Percentiles rank a stretch among this genome's conserved stretches.
phyloP scores from a whole-genome alignment of 345 rosid genomes.

The Eucalyptus albens region DNA sequence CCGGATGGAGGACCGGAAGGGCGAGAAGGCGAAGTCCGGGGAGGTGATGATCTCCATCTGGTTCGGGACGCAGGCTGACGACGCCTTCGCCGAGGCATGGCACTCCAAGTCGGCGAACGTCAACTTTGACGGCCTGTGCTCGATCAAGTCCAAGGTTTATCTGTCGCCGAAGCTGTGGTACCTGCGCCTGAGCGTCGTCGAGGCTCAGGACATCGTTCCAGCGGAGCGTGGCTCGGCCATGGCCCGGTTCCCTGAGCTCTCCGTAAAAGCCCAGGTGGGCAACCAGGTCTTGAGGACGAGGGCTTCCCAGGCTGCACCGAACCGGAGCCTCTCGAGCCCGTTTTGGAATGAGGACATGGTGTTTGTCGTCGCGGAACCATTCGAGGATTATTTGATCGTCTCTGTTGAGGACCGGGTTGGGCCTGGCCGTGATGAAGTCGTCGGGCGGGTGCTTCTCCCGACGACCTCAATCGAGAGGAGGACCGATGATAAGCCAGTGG shows the following conservation, averaged over 20 bases:
- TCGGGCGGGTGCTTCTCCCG: slow-evolving; percentile 45
- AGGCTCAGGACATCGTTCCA: slow-evolving; percentile 52
- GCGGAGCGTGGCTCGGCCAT: slow-evolving; percentile 29
- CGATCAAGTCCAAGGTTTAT: slow-evolving; percentile 60
- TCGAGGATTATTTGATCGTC: slow-evolving; percentile 47
- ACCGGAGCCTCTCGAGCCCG: slow-evolving; percentile 40
- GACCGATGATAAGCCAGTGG: slow-evolving; percentile 33
- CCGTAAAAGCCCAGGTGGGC: slow-evolving; percentile 41
- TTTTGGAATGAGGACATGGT: slow-evolving; percentile 61
- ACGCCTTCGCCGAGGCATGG: slow-evolving; percentile 68
- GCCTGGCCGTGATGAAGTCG: slow-evolving; percentile 32
- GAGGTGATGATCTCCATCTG: slow-evolving; percentile 66
- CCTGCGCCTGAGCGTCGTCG: slow-evolving; percentile 46
- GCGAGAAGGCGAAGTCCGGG: slow-evolving; percentile 24
- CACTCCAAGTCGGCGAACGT: slow-evolving; percentile 64
- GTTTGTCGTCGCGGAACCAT: slow-evolving; percentile 68
- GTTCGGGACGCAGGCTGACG: slow-evolving; percentile 81
- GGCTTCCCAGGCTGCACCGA: slow-evolving; percentile 17
- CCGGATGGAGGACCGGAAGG: slow-evolving; percentile 45
- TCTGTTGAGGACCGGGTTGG: slow-evolving; percentile 45
- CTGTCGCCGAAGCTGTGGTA: slow-evolving; percentile 72
- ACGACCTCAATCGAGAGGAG: slow-evolving; percentile 29
- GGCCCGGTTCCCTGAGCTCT: slow-evolving; percentile 45
- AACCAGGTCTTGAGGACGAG: slow-evolving; percentile 50
- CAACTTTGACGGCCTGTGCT: slow-evolving; percentile 42